These are phyloP conservation scores for Beauveria scarabaeidicola DNA, from an alignment of 2,329 filamentous ascomycete species.

Conservation along the genomic window DNA sequence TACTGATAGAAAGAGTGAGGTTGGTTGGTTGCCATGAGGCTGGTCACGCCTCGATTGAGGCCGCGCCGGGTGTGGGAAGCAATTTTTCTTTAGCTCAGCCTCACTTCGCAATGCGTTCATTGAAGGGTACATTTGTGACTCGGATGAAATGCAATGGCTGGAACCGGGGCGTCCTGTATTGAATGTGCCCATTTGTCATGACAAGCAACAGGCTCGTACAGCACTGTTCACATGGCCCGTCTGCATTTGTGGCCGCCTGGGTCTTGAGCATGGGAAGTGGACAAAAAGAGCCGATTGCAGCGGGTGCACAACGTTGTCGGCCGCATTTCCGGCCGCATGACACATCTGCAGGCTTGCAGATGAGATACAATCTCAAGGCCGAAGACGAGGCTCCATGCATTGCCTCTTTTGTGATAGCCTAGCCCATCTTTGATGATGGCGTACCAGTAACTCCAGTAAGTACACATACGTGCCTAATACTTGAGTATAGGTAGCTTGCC, in stretches of 20 bases:
- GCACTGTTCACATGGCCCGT: background rate
- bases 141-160: background rate
- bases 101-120: background rate
- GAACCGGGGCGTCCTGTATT: too few relatives aligned
- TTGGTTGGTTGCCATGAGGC: background rate
- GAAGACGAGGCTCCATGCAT: background rate
- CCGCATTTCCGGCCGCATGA: conserved; percentile 9
- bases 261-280: background rate
- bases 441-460: too few relatives aligned
- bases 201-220: background rate
- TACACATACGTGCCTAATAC: too few relatives aligned
- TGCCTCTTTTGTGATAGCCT: conserved; percentile 4
- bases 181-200: background rate
- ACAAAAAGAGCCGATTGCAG: conserved; percentile 1
- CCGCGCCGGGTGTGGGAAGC: background rate
- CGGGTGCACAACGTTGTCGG: conserved; percentile 4
- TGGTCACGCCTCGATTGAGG: background rate
- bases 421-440: background rate
- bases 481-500: background rate
- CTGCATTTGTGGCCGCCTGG: background rate
- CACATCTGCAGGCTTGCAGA: background rate
- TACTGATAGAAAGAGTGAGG: background rate
- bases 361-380: background rate
- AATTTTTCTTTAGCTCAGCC: background rate
- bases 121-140: too few relatives aligned